phyloP scores from a whole-genome alignment of 73 alveolate genomes.

The Durusdinium trenchii region DNA sequence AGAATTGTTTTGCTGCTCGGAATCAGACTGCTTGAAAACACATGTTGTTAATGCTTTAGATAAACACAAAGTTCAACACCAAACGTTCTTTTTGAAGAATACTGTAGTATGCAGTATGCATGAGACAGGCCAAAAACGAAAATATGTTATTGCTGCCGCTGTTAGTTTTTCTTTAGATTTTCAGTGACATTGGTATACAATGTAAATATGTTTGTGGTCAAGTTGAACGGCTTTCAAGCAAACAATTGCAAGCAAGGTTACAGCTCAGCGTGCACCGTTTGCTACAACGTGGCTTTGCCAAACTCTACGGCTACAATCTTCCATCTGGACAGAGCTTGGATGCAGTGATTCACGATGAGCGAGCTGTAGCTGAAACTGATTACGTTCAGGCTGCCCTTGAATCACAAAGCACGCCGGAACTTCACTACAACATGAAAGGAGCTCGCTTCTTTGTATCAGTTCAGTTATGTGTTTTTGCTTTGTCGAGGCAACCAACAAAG shows the following conservation, averaged over 20 bases:
- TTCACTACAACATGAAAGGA: conserved; percentile 25
- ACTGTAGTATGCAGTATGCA: not conserved
- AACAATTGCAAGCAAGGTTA: not conserved
- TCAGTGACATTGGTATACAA: no score
- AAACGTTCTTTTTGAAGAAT: not conserved
- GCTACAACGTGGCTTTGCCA: conserved; percentile 20
- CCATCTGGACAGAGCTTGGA: not conserved
- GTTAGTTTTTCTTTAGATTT: not conserved
- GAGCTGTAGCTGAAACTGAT: not conserved
- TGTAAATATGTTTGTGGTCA: no score
- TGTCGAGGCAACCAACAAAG: not conserved
- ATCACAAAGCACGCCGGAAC: not conserved
- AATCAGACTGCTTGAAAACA: no score
- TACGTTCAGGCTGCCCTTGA: not conserved
- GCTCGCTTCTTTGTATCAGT: not conserved
- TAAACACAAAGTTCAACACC: no score
- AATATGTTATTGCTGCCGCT: not conserved
- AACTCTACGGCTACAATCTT: not conserved
- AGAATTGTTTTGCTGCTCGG: not conserved
- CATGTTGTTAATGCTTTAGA: no score
- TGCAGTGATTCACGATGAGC: not conserved
- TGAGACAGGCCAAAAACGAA: not conserved
- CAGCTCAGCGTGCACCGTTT: not conserved
- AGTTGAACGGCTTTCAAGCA: no score
- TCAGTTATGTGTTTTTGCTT: not conserved